Evolutionary conservation across 108 stramenopile genomes (phyloP), one percentile per base, ranked within the genome.

Genomic region (Fistulifera solaris): DNA sequence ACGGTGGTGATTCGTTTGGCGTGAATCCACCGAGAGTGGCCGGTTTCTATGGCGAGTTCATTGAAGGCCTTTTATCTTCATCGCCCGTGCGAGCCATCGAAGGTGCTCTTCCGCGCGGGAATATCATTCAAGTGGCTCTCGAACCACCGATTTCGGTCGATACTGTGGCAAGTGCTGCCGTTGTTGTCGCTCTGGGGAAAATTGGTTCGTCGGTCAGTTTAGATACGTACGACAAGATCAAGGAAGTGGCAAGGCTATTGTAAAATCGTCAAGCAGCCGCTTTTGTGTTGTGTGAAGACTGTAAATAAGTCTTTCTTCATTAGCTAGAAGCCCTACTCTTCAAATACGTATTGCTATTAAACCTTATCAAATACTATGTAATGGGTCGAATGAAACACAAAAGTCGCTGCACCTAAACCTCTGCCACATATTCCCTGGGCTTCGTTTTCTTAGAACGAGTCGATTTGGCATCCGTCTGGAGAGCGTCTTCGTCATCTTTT

Each of bases 81-180:
- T 61, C 67, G 18, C 72, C 65, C 1, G 51, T 89, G 52, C 65
- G 70, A 40, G 56, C 66, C 17, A 41, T 77, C 13, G 73, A 76
- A 0, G 67, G 71, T 55, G 40, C 80, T 2, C 44, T 75, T 3
- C 81, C 87, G 1, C 7, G 42, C 41, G 86, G 86, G 0, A 35
- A 8, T 35, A 47, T 89, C 27, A 68, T 89, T 46, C 80, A 82
- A 38, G 77, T 89, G 27, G 87, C 87, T 12, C 55, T 89, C 21
- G 60, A 71, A 22, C 87, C 87, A 35, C 87, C 87, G 2, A 71
- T 80, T 21, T 75, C 75, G 42, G 83, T 80, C 15, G 78, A 82
- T 56, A 70, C 76, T 38, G 83, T 89, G 0, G 83, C 87, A 8
- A 52, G 56, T 21, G 82, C 87, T 14, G 76, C 76, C 43, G 73